Evolutionary conservation across 208 protist genomes (phyloP).

Genomic region (Crithidia acanthocephali): DNA sequence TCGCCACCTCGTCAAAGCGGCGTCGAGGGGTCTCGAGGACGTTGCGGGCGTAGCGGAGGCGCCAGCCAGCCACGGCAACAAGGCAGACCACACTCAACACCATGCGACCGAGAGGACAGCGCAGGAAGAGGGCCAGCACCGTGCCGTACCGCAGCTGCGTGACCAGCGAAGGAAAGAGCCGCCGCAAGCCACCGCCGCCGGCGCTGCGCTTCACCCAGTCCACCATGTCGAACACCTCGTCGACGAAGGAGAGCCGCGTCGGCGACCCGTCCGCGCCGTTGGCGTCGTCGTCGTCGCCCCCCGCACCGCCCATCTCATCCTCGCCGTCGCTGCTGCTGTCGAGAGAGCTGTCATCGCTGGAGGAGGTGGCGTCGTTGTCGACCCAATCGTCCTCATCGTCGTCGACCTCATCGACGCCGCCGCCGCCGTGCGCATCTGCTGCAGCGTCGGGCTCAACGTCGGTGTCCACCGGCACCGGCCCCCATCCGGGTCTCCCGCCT

Average conservation of each 20-base stretch:
- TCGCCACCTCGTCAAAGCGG: conserved; percentile 61
- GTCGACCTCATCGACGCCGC: neutral
- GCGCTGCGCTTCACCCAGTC: conserved; percentile 11
- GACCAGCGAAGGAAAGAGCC: neutral
- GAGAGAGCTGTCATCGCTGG: neutral
- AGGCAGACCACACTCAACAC: conserved; percentile 17
- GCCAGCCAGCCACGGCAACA: conserved; percentile 31
- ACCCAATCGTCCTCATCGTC: neutral
- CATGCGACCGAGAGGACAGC: conserved; percentile 29
- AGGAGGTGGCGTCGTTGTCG: neutral
- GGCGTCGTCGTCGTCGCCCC: neutral
- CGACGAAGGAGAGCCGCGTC: conserved; percentile 23
- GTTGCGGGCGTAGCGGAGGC: conserved; percentile 37
- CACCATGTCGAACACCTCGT: conserved; percentile 30
- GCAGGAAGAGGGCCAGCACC: conserved; percentile 31
- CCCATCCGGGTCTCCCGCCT: conserved; percentile 15
- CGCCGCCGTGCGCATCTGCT: neutral
- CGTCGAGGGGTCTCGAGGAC: conserved; percentile 33
- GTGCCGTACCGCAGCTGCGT: conserved; percentile 21
- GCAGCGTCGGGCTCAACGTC: neutral
- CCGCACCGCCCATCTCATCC: too few species aligned
- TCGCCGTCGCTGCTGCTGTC: conserved; percentile 3
- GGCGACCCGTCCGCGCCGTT: neutral
- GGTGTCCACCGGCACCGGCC: conserved; percentile 10
- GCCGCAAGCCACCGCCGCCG: conserved; percentile 13